Conservation (phyloP, 176 grass and related monocot genomes). For the Carex pumila region DNA sequence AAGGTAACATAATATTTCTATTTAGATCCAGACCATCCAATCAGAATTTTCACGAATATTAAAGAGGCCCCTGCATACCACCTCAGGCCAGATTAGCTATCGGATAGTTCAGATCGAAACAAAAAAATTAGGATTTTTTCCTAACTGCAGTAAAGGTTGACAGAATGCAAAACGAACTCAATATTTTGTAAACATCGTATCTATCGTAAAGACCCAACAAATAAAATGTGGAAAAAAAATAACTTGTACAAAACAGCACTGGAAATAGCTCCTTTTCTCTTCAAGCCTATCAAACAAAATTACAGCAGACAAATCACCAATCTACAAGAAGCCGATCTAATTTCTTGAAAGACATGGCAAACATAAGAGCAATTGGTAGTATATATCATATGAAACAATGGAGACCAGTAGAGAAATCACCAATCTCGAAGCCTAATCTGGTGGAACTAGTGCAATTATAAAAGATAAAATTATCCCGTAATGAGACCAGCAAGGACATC, state of each 20-base stretch:
- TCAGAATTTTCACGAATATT: no score
- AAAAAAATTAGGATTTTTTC: not conserved
- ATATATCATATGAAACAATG: not conserved
- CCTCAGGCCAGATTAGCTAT: no score
- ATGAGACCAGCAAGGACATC: constrained; percentile 94
- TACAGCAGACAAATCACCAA: constrained; percentile 1
- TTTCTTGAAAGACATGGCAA: constrained; percentile 2
- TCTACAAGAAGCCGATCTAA: constrained; percentile 23
- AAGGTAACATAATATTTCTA: no score
- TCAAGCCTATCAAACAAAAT: constrained; percentile 17
- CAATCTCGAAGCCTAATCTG: not conserved
- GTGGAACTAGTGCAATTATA: not conserved
- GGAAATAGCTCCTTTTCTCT: not conserved
- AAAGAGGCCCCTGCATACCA: no score
- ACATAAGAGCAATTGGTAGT: constrained; percentile 1
- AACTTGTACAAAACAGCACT: constrained; percentile 6
- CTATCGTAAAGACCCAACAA: constrained; percentile 16
- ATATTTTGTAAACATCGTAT: not conserved
- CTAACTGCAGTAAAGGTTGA: not conserved
- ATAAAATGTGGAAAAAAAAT: constrained; percentile 8
- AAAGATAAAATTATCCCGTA: constrained; percentile 49
- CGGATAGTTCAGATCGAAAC: no score
- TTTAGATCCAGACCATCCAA: no score
- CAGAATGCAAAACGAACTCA: not conserved
- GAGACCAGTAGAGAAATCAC: not conserved